Evolutionary conservation across 2,329 filamentous ascomycete species (phyloP).

Genomic region (Elsinoe perseae): DNA sequence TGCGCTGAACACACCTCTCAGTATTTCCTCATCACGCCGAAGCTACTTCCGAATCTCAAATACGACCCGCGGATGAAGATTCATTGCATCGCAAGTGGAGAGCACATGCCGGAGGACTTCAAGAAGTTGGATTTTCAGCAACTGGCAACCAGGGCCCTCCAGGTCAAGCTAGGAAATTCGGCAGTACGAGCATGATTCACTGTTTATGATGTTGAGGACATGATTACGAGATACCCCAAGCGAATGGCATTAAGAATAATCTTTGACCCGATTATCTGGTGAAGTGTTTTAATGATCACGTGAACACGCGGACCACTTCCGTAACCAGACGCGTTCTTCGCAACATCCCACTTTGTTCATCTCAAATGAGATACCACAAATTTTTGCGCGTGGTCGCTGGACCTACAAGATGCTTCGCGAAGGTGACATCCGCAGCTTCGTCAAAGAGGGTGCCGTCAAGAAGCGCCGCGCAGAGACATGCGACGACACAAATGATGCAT

Average conservation of each 20-base stretch:
- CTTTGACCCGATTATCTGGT: not conserved
- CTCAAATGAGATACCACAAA: too few relatives aligned
- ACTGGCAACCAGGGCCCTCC: constrained; percentile 30
- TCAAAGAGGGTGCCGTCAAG: not conserved
- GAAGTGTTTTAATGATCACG: not conserved
- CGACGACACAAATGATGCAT: not conserved
- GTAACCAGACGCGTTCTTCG: not conserved
- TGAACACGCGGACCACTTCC: not conserved
- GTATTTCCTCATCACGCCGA: constrained; percentile 98
- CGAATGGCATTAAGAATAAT: not conserved
- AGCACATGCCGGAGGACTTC: constrained; percentile 45
- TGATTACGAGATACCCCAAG: not conserved
- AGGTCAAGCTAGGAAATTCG: constrained; percentile 11
- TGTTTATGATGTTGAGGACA: not conserved
- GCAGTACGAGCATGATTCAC: not conserved
- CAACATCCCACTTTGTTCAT: not conserved
- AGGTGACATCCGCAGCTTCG: not conserved
- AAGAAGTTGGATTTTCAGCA: constrained; percentile 38
- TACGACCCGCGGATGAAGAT: constrained; percentile 91
- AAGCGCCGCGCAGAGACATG: not conserved
- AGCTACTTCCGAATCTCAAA: constrained; percentile 74
- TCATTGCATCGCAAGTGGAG: constrained; percentile 86
- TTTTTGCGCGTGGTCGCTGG: too few relatives aligned
- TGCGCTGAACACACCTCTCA: constrained; percentile 64
- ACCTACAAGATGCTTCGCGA: not conserved